Evolutionary conservation across 495 filamentous ascomycete species (phyloP).

Genomic region (Penicillium salamii): DNA sequence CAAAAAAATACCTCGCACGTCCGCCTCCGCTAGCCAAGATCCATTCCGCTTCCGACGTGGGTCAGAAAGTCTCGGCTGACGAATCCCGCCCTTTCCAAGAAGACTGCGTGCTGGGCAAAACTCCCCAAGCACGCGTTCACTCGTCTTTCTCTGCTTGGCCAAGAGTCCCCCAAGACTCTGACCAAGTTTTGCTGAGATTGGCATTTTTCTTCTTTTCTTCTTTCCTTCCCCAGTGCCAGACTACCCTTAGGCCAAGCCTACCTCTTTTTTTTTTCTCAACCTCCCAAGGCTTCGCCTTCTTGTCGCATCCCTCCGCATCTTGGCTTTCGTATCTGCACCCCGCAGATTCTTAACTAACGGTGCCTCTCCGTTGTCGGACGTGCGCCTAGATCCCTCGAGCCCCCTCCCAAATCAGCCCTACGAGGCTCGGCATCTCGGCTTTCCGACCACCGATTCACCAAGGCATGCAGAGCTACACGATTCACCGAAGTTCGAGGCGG

Average conservation of each 20-base stretch:
- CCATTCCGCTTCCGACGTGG: constrained; percentile 23
- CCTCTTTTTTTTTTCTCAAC: not conserved
- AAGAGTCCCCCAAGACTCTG: constrained; percentile 23
- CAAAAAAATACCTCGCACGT: not conserved
- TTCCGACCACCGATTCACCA: constrained; percentile 10
- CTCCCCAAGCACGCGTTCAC: constrained; percentile 15
- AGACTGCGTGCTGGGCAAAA: constrained; percentile 17
- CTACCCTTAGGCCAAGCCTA: constrained; percentile 1
- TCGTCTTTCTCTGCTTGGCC: constrained; percentile 14
- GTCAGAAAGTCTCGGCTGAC: constrained; percentile 28
- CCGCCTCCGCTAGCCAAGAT: constrained; percentile 22
- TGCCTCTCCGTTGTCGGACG: not conserved
- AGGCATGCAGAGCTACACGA: constrained; percentile 31
- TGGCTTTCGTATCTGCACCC: constrained; percentile 4
- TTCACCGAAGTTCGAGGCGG: constrained; percentile 20
- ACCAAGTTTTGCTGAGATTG: constrained; percentile 10
- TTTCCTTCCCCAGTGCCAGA: constrained; percentile 8
- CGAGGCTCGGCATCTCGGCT: constrained; percentile 11
- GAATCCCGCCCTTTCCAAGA: constrained; percentile 27
- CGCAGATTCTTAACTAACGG: not conserved
- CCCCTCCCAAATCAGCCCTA: constrained; percentile 18
- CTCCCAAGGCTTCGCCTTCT: constrained; percentile 1
- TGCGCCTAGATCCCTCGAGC: not conserved
- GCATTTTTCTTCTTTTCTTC: constrained; percentile 14
- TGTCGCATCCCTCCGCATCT: constrained; percentile 4